Conservation (phyloP, 192 early-diverging fungal genomes). For the Paraglomus brasilianum region DNA sequence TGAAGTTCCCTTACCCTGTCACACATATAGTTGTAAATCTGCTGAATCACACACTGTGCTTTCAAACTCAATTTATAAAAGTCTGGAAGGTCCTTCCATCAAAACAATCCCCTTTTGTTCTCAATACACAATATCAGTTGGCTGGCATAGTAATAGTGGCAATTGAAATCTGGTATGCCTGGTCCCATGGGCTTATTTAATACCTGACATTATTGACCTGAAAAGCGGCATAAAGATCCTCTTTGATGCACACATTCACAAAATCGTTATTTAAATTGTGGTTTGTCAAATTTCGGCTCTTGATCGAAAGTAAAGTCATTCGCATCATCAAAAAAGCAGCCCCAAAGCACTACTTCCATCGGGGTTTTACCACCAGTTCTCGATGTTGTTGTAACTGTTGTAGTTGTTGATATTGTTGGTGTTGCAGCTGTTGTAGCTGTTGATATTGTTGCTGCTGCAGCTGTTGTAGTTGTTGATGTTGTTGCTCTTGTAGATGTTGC, state of each 20-base stretch:
- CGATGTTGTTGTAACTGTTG: too few relatives aligned
- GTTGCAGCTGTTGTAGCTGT: too few relatives aligned
- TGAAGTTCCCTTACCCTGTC: neutral
- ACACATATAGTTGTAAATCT: too few relatives aligned
- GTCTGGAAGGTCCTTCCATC: neutral
- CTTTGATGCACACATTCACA: constrained; percentile 16
- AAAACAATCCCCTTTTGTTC: too few relatives aligned
- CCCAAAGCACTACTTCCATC: too few relatives aligned
- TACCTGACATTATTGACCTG: constrained; percentile 6
- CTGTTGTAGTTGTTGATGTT: too few relatives aligned
- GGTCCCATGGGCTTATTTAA: constrained; percentile 2
- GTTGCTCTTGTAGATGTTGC: too few relatives aligned
- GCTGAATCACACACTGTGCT: neutral
- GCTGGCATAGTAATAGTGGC: neutral
- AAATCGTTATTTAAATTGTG: neutral
- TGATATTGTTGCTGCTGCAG: too few relatives aligned
- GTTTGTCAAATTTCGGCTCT: neutral
- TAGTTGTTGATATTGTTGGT: too few relatives aligned
- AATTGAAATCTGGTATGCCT: neutral
- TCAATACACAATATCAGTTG: neutral
- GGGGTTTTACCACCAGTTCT: too few relatives aligned
- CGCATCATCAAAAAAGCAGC: constrained; percentile 23
- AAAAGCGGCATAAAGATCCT: neutral
- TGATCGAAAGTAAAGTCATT: neutral
- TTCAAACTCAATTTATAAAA: constrained; percentile 3